Base-by-base conservation (phyloP, 495 filamentous ascomycete species). In the Penicillium dipodomyicola region DNA sequence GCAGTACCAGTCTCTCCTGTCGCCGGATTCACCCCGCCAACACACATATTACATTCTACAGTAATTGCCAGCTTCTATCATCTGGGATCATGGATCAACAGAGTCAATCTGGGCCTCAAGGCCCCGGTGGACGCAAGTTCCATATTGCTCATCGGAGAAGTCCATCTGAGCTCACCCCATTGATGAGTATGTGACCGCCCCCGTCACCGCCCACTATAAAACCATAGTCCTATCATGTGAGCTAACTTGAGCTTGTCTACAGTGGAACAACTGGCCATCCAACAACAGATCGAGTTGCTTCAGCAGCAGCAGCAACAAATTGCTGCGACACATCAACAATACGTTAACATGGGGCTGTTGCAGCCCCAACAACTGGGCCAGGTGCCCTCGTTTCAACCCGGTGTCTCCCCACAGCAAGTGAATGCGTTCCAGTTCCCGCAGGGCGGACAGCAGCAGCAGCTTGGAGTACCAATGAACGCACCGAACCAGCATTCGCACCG, bases 261-360 rank as follows among this genome's bases (percentile, higher is more conserved):
- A 94, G 91, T 96, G 91, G 94, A 97, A 81, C 95, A 97, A 87
- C 83, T 97, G 64, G 92, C 94, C 67, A 89, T 98, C 73, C 93
- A 96, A 73, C 94, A 97, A 79, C 94, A 98, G 74, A 97, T 97
- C 68, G 92, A 98, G 76, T 80, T 93, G 74, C 83, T 98, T 62
- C 94, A 98, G 76, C 92, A 96, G 70, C 95, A 97, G 69, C 94
- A 98, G 68, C 95, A 97, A 74, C 95, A 97, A 69, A 95, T 97
- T 71, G 88, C 93, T 69, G 89, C 89, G 52, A 92, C 91, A 50
- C 92, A 97, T 63, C 92, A 96, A 73, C 93, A 97, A 71, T 97
- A 96, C 75, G 88, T 95, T 57, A 94, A 95, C 70, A 93, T 97
- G 89, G 91, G 91, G 62, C 87, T 97, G 78, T 81, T 98, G 60